A percentile compares a stretch with the other conserved stretches of the same genome.
Evolutionary conservation across 768 basidiomycete genomes (phyloP).

Genomic region (Sarcodon sp.): DNA sequence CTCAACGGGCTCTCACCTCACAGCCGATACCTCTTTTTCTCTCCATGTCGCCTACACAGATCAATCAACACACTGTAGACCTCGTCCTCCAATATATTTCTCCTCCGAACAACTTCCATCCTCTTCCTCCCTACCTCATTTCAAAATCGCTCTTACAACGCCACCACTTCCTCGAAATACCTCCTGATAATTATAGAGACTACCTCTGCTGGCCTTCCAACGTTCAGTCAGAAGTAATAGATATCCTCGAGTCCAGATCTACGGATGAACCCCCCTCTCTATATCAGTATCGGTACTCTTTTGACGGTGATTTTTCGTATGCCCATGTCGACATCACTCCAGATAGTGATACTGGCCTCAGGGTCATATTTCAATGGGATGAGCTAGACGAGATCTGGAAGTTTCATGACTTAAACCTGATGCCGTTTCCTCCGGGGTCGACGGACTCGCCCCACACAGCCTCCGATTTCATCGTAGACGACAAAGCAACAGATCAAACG

Average conservation of each 20-base stretch:
- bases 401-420: constrained; percentile 54
- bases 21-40: no score
- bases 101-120: constrained; percentile 34
- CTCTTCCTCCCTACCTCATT: constrained; percentile 47
- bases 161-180: constrained; percentile 48
- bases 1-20: no score
- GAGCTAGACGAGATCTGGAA: constrained; percentile 35
- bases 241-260: constrained; percentile 26
- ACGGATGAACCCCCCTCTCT: constrained; percentile 6
- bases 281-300: constrained; percentile 23
- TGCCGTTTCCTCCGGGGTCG: constrained; percentile 52
- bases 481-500: constrained; percentile 3
- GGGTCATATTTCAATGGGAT: constrained; percentile 64
- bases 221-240: constrained; percentile 20
- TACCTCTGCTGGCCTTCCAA: constrained; percentile 62
- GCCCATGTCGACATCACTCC: constrained; percentile 34
- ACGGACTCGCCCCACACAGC: neutral
- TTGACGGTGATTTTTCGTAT: constrained; percentile 37
- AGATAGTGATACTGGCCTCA: constrained; percentile 22
- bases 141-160: constrained; percentile 48
- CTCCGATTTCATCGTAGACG: constrained; percentile 3
- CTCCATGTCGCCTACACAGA: constrained; percentile 20
- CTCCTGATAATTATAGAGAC: constrained; percentile 30
- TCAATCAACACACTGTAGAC: constrained; percentile 27
- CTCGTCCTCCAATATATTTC: constrained; percentile 45